Evolutionary conservation across 177 flowering plant species (phyloP), one percentile per base, ranked within the genome.

Genomic region (Vitis hybrid): DNA sequence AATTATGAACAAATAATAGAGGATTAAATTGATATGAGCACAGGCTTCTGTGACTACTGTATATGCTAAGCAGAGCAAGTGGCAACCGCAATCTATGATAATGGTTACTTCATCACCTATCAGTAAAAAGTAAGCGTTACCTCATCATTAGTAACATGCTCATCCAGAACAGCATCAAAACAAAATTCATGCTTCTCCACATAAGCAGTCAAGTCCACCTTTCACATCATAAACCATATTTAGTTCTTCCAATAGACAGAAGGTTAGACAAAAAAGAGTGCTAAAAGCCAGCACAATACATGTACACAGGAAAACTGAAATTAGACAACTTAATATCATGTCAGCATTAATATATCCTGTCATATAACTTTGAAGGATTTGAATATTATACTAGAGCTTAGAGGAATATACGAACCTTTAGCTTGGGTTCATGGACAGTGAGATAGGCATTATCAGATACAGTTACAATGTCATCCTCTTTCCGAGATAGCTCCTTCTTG

Each of bases 181-280:
- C 97, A 92, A 72, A 96, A 96, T 72, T 96, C 99, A 75, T 96
- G 98, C 78, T 89, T 91, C 84, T 96, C 99, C 82, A 93, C 97
- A 73, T 96, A 96, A 11, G 98, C 99, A 73, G 99, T 96, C 83
- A 93, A 80, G 74, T 93, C 99, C 80, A 96, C 99, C 99, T 96
- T 74, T 52, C 69, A 75, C 21, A 76, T 61, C 51, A 78, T 39
- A 13, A 64, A 64, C n/a, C 57, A 54, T 62, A 66, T 75, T 73
- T 82, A 80, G 54, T 66, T 54, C 11, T 52, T 30, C 11, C 48
- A 58, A 51, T 30, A 70, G 12, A 62, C 7, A 6, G 4, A 60
- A 59, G 30, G 30, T 19, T 30, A 60, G 10, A 14, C 13, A 13
- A 3, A 59, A 60, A 50, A 5, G n/a, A 60, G 62, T 26, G 30